These are phyloP conservation scores for Austropuccinia psidii DNA, from an alignment of 1,284 basidiomycete species.

Conservation along the genomic window DNA sequence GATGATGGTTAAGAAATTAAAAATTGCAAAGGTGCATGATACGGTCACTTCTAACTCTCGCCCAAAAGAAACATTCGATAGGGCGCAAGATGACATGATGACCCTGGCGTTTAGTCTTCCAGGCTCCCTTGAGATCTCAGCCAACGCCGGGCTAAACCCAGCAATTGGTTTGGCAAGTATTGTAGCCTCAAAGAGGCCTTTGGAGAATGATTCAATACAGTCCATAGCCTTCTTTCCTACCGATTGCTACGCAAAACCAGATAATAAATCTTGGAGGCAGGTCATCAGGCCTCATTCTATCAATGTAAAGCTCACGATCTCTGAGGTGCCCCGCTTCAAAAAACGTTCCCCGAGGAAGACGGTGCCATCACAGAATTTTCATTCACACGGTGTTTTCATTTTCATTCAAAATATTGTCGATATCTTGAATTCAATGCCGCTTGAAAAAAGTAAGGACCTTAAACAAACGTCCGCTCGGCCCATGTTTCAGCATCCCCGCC, in stretches of 20 bases:
- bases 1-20: slow-evolving; percentile 21
- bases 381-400: slow-evolving; percentile 3
- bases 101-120: slow-evolving; percentile 23
- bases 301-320: slow-evolving; percentile 18
- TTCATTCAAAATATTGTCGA: slow-evolving; percentile 2
- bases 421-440: neutral
- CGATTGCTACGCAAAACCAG: neutral
- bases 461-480: neutral
- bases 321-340: neutral
- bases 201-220: neutral
- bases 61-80: neutral
- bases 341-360: neutral
- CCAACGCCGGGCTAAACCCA: slow-evolving; percentile 25
- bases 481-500: neutral
- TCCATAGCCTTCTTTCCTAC: neutral
- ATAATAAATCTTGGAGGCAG: slow-evolving; percentile 8
- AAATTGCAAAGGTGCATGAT: slow-evolving; percentile 1
- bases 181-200: neutral
- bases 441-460: too few relatives aligned
- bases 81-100: neutral
- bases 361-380: neutral
- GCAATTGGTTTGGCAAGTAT: slow-evolving; percentile 32
- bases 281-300: slow-evolving; percentile 25
- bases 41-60: neutral
- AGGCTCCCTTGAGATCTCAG: slow-evolving; percentile 23